Conservation (phyloP, 2,329 filamentous ascomycete species). For the Aureobasidium melanogenum region DNA sequence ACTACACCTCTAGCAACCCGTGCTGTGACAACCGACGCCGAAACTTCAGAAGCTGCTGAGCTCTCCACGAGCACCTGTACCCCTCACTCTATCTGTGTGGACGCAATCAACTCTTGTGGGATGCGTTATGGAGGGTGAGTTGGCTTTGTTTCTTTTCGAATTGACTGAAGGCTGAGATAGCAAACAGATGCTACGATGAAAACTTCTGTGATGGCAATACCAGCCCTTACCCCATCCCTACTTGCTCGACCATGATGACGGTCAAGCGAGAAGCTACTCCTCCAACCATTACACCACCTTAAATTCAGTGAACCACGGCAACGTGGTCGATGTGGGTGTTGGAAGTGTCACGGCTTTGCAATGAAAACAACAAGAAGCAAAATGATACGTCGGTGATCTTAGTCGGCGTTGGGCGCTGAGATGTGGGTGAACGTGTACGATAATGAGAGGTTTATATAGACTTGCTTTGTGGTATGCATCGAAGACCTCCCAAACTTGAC, state of each 20-base stretch:
- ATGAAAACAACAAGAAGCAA: neutral
- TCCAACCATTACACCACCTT: neutral
- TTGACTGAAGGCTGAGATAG: neutral
- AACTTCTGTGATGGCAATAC: conserved; percentile 9
- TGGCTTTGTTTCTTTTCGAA: neutral
- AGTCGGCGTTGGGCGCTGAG: neutral
- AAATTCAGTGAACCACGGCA: neutral
- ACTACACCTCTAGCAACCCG: neutral
- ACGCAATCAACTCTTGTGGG: neutral
- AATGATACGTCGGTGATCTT: neutral
- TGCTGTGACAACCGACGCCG: neutral
- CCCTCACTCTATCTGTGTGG: conserved; percentile 6
- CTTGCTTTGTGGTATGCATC: neutral
- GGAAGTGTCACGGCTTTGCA: neutral
- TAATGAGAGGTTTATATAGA: conserved; percentile 5
- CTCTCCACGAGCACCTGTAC: neutral
- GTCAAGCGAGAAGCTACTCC: neutral
- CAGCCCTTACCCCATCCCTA: conserved; percentile 1
- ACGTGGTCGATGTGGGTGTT: neutral
- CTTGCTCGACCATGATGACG: conserved; percentile 1
- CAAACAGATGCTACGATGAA: conserved; percentile 1
- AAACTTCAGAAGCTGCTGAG: neutral
- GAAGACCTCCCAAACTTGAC: neutral
- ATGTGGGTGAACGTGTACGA: neutral
- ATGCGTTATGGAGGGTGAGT: conserved; percentile 8